Conservation (phyloP, 495 filamentous ascomycete species). For the Zalerion maritima region DNA sequence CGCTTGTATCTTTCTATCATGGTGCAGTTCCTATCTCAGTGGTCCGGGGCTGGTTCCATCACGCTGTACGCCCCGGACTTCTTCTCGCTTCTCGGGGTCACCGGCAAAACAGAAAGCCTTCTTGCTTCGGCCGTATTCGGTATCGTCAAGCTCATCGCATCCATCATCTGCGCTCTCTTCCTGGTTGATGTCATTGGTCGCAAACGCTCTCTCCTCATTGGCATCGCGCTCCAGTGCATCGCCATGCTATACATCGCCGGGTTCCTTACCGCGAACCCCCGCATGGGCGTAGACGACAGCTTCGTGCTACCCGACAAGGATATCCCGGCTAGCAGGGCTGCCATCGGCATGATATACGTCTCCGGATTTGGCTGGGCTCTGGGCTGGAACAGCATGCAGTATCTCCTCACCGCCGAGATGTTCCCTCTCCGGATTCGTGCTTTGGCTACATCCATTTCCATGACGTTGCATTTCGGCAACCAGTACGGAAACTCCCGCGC, state of each 20-base stretch:
- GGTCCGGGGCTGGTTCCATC: conserved; percentile 56
- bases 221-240: conserved; percentile 47
- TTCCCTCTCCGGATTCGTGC: conserved; percentile 48
- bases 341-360: conserved; percentile 52
- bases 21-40: conserved; percentile 49
- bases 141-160: conserved; percentile 50
- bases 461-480: conserved; percentile 53
- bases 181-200: conserved; percentile 62
- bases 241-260: conserved; percentile 55
- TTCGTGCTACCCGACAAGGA: conserved; percentile 16
- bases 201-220: conserved; percentile 49
- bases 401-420: conserved; percentile 59
- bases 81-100: conserved; percentile 49
- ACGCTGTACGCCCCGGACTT: conserved; percentile 54
- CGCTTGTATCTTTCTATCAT: conserved; percentile 43
- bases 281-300: conserved; percentile 20
- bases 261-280: conserved; percentile 43
- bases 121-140: conserved; percentile 58
- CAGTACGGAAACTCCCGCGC: conserved; percentile 55
- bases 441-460: conserved; percentile 33
- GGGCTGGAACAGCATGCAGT: conserved; percentile 65
- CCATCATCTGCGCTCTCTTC: conserved; percentile 52
- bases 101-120: conserved; percentile 44
- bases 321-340: conserved; percentile 31
- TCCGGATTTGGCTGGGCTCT: conserved; percentile 55